Percentiles rank a stretch among this genome's conserved stretches.
phyloP scores from a whole-genome alignment of 2,329 filamentous ascomycete species.

The Cladosporium colombiae region DNA sequence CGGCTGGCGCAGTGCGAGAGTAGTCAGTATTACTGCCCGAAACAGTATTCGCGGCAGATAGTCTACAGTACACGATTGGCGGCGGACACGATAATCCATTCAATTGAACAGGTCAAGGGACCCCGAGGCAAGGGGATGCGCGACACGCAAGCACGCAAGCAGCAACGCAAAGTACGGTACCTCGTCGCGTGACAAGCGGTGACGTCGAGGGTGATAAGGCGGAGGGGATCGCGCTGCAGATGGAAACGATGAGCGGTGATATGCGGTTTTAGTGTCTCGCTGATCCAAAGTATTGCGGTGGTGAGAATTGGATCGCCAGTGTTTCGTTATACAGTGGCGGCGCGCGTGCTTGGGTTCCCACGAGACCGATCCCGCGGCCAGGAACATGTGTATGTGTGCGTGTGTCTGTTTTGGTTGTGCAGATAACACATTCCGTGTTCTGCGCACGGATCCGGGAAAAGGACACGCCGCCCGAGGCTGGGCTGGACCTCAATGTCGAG shows the following conservation, averaged over 20 bases:
- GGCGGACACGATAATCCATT: background rate
- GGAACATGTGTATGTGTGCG: background rate
- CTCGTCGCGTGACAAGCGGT: conserved; percentile 8
- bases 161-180: conserved; percentile 1
- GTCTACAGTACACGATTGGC: background rate
- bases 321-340: background rate
- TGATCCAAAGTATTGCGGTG: background rate
- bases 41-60: background rate
- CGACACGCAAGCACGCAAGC: conserved; percentile 12
- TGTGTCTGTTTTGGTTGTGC: background rate
- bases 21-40: background rate
- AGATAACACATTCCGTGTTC: background rate
- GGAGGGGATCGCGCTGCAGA: background rate
- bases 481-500: background rate
- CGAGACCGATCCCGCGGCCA: background rate
- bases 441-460: background rate
- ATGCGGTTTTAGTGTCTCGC: conserved; percentile 4
- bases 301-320: background rate
- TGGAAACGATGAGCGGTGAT: conserved; percentile 6
- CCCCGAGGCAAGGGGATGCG: no score
- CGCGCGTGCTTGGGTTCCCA: background rate
- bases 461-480: conserved; percentile 8
- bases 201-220: conserved; percentile 8
- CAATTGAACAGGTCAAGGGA: background rate
- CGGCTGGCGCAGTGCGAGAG: background rate